Percentiles rank a stretch among this genome's conserved stretches.
Conservation (phyloP, 192 early-diverging fungal species). For the Chytriomyces confervae region DNA sequence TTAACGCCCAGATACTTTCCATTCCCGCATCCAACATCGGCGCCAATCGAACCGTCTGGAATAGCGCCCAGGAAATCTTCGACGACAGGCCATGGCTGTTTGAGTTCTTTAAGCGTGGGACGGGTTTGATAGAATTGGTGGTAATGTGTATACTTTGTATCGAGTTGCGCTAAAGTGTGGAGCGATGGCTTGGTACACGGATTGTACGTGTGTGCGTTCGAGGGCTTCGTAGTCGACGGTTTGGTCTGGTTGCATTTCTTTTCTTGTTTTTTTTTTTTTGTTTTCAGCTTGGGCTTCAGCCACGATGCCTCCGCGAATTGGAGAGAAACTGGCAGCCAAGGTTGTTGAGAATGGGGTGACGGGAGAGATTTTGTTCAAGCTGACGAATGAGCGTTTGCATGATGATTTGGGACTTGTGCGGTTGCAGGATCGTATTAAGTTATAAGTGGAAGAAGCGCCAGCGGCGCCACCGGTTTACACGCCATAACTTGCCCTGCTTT, state of each 20-base stretch:
- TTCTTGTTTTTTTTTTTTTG: too few species aligned
- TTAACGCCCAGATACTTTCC: slow-evolving; percentile 97
- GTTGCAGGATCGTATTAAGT: not conserved
- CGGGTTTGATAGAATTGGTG: too few species aligned
- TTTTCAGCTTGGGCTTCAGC: not conserved
- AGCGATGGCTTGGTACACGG: slow-evolving; percentile 92
- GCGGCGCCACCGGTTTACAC: not conserved
- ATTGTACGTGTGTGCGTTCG: slow-evolving; percentile 85
- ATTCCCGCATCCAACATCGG: slow-evolving; percentile 97
- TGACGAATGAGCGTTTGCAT: not conserved
- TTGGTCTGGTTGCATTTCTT: too few species aligned
- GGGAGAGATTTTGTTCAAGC: not conserved
- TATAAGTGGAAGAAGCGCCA: not conserved
- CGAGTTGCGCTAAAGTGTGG: slow-evolving; percentile 92
- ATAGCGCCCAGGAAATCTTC: slow-evolving; percentile 75
- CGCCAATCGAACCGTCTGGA: slow-evolving; percentile 77
- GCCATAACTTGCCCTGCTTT: too few species aligned
- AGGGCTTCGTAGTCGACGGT: slow-evolving; percentile 15
- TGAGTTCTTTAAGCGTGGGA: not conserved
- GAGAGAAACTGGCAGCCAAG: not conserved
- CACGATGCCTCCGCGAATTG: not conserved
- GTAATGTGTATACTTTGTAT: slow-evolving; percentile 71
- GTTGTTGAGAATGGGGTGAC: not conserved
- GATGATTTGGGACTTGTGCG: not conserved
- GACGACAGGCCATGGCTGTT: slow-evolving; percentile 93